Conservation (phyloP, 1,284 basidiomycete species). For the Microbotryomycetes sp. region DNA sequence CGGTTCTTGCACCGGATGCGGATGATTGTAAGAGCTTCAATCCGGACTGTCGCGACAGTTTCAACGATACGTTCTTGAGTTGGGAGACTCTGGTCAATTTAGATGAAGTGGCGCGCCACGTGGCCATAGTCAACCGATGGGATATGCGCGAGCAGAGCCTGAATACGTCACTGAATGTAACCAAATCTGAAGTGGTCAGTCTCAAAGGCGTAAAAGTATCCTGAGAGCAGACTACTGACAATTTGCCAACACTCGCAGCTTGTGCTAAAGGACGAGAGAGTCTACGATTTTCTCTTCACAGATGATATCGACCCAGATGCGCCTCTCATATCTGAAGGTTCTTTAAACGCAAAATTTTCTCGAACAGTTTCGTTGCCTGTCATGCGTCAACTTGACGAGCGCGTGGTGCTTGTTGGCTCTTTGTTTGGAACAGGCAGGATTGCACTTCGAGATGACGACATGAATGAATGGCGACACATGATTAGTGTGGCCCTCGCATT, state of each 20-base stretch:
- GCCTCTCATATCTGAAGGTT: constrained; percentile 7
- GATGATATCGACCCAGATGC: background rate
- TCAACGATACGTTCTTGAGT: constrained; percentile 30
- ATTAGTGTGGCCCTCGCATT: constrained; percentile 26
- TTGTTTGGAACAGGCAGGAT: constrained; percentile 21
- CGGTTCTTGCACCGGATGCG: no score
- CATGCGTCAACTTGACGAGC: background rate
- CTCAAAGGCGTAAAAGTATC: background rate
- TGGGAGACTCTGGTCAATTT: constrained; percentile 29
- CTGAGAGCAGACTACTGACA: no score
- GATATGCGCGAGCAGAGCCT: constrained; percentile 28
- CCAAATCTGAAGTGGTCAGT: constrained; percentile 20
- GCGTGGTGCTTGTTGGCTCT: no score
- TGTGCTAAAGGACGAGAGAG: constrained; percentile 17
- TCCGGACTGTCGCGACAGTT: constrained; percentile 28
- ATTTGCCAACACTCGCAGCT: constrained; percentile 7
- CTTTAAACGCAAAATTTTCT: background rate
- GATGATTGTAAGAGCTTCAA: no score
- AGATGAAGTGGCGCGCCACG: constrained; percentile 5
- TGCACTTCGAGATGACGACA: background rate
- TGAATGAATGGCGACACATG: background rate
- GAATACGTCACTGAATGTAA: constrained; percentile 2
- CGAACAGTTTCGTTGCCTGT: constrained; percentile 18
- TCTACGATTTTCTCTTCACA: constrained; percentile 24
- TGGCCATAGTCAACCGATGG: constrained; percentile 24